Percentiles rank a stretch among this genome's conserved stretches.
phyloP scores from a whole-genome alignment of 306 rosid genomes.

The Argentina anserina region DNA sequence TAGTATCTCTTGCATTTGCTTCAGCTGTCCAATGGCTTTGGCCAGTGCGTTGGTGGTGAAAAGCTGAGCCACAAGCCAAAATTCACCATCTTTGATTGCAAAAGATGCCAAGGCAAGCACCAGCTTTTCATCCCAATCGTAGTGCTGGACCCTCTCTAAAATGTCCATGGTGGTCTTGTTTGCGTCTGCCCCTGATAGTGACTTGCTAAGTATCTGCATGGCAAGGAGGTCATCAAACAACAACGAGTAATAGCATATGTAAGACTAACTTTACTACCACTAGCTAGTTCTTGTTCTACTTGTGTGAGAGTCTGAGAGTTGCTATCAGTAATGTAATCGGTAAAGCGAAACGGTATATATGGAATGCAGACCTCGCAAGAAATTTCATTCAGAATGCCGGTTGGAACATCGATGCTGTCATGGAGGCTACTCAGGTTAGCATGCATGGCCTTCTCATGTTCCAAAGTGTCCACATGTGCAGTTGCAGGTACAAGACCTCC shows the following conservation, averaged over 20 bases:
- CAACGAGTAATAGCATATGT: background rate
- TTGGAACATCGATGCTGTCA: constrained; percentile 36
- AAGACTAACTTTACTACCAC: background rate
- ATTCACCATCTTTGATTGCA: constrained; percentile 54
- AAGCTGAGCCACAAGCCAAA: constrained; percentile 47
- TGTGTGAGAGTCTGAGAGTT: background rate
- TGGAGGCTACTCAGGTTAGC: constrained; percentile 23
- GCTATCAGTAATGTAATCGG: background rate
- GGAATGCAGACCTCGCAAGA: constrained; percentile 43
- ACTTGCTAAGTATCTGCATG: constrained; percentile 48
- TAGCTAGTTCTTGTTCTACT: background rate
- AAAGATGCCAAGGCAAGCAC: constrained; percentile 58
- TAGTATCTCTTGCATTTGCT: constrained; percentile 48
- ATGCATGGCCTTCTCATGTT: constrained; percentile 25
- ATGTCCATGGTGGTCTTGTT: constrained; percentile 56
- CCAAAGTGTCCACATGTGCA: constrained; percentile 8
- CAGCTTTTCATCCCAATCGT: constrained; percentile 68
- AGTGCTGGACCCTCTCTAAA: constrained; percentile 40
- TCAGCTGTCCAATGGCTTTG: constrained; percentile 44
- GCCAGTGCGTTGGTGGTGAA: constrained; percentile 48
- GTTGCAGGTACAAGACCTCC: constrained; percentile 10
- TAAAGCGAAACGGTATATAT: background rate
- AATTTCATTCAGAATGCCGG: constrained; percentile 38
- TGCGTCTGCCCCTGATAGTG: constrained; percentile 38
- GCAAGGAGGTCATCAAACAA: background rate